phyloP scores from a whole-genome alignment of 768 basidiomycete species.

The Cyathus striatus region DNA sequence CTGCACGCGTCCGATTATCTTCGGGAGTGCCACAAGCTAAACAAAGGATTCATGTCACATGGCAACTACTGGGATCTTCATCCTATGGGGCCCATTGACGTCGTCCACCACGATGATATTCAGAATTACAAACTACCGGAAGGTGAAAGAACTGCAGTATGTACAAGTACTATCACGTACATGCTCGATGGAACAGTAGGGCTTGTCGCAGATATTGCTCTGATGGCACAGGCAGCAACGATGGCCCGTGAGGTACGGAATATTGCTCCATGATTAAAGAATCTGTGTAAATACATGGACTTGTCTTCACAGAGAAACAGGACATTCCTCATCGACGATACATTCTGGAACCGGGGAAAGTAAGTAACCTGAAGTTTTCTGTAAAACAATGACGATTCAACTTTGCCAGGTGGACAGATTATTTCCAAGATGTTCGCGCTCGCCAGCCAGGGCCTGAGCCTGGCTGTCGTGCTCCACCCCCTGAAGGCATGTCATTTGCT shows the following conservation, averaged over 20 bases:
- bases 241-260: conserved; percentile 56
- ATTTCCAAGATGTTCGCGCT: conserved; percentile 50
- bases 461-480: conserved; percentile 55
- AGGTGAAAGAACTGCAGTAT: conserved; percentile 24
- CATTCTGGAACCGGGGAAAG: conserved; percentile 72
- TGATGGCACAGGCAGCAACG: conserved; percentile 63
- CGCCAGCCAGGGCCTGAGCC: conserved; percentile 62
- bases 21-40: conserved; percentile 48
- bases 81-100: conserved; percentile 26
- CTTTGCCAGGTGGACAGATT: conserved; percentile 55
- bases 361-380: conserved; percentile 22
- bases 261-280: background rate
- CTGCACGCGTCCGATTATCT: conserved; percentile 52
- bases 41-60: conserved; percentile 40
- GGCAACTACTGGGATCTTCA: conserved; percentile 46
- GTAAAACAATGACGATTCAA: background rate
- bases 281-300: background rate
- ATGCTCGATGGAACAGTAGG: conserved; percentile 65
- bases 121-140: conserved; percentile 12
- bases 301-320: conserved; percentile 41
- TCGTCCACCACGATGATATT: conserved; percentile 22
- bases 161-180: conserved; percentile 66
- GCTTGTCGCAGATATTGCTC: conserved; percentile 57
- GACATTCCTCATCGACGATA: conserved; percentile 67
- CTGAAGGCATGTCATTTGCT: conserved; percentile 41